These are phyloP conservation scores for Coemansia sp. DNA, from an alignment of 192 early-diverging fungal genomes.

Conservation along the genomic window DNA sequence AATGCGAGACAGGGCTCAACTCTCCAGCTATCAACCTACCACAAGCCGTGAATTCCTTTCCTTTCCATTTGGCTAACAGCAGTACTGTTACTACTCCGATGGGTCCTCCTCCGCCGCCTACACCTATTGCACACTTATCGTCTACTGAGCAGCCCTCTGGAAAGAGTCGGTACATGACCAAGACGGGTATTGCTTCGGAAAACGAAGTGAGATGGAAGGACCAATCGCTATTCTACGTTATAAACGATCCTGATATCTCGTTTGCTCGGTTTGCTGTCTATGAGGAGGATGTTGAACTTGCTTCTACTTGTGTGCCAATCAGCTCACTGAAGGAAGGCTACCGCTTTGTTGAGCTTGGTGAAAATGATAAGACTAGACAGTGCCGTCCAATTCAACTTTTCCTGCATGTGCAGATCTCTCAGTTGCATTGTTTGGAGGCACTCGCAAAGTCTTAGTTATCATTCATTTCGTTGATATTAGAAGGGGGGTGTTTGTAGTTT, in stretches of 20 bases:
- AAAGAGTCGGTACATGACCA: constrained; percentile 23
- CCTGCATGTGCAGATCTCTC: constrained; percentile 41
- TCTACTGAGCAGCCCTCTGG: constrained; percentile 1
- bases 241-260: constrained; percentile 43
- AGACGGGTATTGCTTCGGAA: constrained; percentile 18
- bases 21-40: constrained; percentile 21
- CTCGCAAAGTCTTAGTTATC: background rate
- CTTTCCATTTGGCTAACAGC: constrained; percentile 8
- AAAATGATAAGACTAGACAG: constrained; percentile 26
- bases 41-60: constrained; percentile 9
- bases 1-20: constrained; percentile 20
- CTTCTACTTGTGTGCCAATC: constrained; percentile 32
- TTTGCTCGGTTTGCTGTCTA: constrained; percentile 40
- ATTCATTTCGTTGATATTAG: background rate
- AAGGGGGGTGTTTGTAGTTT: background rate
- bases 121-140: constrained; percentile 9
- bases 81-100: constrained; percentile 23
- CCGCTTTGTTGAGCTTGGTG: constrained; percentile 44
- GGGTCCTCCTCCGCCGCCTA: constrained; percentile 27
- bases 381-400: constrained; percentile 32
- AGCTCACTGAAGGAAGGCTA: constrained; percentile 45
- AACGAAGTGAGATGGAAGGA: constrained; percentile 46
- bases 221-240: constrained; percentile 25
- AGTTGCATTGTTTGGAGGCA: constrained; percentile 41
- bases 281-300: constrained; percentile 46